Evolutionary conservation across 192 early-diverging fungal species (phyloP).

Genomic region (Coemansia sp.): DNA sequence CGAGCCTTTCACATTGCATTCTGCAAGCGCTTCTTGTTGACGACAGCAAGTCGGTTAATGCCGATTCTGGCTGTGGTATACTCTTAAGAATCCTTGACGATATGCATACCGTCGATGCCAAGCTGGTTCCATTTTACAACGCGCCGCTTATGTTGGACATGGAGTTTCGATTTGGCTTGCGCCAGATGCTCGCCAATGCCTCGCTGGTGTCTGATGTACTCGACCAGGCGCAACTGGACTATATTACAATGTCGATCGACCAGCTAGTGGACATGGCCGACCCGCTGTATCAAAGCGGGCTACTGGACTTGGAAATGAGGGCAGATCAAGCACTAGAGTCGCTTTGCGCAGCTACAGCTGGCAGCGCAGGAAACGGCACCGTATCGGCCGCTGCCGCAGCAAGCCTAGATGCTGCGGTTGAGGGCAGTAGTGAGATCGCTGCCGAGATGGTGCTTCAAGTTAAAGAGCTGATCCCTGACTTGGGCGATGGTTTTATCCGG

Average conservation of each 20-base stretch:
- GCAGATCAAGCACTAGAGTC: constrained; percentile 18
- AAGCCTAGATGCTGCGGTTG: constrained; percentile 7
- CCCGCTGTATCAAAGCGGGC: constrained; percentile 41
- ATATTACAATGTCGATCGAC: constrained; percentile 69
- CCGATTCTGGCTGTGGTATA: constrained; percentile 20
- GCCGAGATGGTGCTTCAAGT: constrained; percentile 77
- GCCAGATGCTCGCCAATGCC: constrained; percentile 56
- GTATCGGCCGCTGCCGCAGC: background rate
- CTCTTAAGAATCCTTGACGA: constrained; percentile 67
- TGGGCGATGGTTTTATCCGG: constrained; percentile 91
- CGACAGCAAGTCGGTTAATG: constrained; percentile 19
- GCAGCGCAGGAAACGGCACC: constrained; percentile 4
- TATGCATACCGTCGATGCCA: constrained; percentile 62
- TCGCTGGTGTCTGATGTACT: constrained; percentile 23
- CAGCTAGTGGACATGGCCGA: constrained; percentile 66
- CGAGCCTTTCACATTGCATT: constrained; percentile 24
- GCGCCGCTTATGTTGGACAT: constrained; percentile 88
- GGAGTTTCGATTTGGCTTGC: constrained; percentile 73
- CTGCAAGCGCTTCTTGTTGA: constrained; percentile 30
- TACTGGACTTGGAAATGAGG: constrained; percentile 24
- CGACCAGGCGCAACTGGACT: constrained; percentile 66
- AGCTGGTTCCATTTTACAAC: constrained; percentile 61
- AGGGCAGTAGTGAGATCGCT: constrained; percentile 33
- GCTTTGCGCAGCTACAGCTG: background rate
- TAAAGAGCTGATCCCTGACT: constrained; percentile 85